These are phyloP conservation scores for Arthrobotrys entomopaga DNA, from an alignment of 2,329 filamentous ascomycete genomes.

Conservation along the genomic window DNA sequence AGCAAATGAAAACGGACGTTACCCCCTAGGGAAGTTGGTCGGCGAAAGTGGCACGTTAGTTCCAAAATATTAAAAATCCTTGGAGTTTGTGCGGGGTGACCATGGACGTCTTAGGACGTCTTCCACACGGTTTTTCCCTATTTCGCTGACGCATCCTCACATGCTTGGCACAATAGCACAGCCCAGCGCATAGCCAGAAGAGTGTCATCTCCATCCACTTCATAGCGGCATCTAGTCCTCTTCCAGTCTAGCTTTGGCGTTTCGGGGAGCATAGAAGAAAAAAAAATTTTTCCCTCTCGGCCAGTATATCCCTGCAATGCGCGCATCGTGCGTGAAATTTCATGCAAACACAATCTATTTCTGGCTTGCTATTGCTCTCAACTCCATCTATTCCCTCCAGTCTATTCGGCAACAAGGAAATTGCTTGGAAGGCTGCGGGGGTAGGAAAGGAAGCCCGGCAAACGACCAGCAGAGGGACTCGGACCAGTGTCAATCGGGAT, in stretches of 20 bases:
- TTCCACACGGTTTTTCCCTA: conserved; percentile 17
- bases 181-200: conserved; percentile 47
- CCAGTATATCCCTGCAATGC: conserved; percentile 27
- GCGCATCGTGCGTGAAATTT: conserved; percentile 44
- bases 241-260: conserved; percentile 10
- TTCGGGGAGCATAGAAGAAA: conserved; percentile 13
- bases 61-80: conserved; percentile 25
- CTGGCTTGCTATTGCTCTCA: too few species aligned
- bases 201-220: conserved; percentile 48
- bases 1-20: conserved; percentile 28
- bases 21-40: conserved; percentile 49
- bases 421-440: too few species aligned
- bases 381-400: too few species aligned
- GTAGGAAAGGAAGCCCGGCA: too few species aligned
- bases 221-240: conserved; percentile 36
- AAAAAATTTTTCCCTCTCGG: conserved; percentile 23
- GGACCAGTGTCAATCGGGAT: neutral
- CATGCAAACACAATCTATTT: conserved; percentile 28
- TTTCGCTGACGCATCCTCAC: conserved; percentile 34
- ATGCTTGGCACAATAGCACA: conserved; percentile 46
- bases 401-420: too few species aligned
- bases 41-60: conserved; percentile 44
- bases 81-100: conserved; percentile 18
- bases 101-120: neutral
- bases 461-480: too few species aligned